Base-by-base conservation (phyloP, 352 stramenopile genomes). In the Globisporangium lucens region DNA sequence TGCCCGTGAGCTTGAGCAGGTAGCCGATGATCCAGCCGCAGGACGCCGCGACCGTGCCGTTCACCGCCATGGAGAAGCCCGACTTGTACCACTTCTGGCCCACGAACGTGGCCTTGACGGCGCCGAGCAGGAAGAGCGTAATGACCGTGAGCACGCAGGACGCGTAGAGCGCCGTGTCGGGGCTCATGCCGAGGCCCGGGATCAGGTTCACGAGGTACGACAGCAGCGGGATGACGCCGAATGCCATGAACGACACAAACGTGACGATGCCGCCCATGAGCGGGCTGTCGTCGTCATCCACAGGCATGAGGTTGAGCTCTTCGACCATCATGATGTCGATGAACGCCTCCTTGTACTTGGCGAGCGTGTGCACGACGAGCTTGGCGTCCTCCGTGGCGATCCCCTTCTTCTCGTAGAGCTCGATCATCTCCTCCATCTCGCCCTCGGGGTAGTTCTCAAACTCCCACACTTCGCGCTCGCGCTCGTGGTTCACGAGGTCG, bases 321-420 rank as follows among this genome's bases (percentile, higher is more conserved):
- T 98, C 92, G 24, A 95, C 78, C 94, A 98, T 98, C 96, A 99
- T 99, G 61, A 98, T 89, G 80, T 98, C 95, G 41, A 98, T 94
- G 78, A 99, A 99, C 35, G 98, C 97, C 60, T 98, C 89, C 68
- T 98, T 97, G 83, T 99, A 98, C 82, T 98, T 98, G 63, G 94
- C 80, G 77, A 99, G 90, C 36, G 93, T 98, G 63, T 90, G 78
- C 59, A 99, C 93, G 3, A 98, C 90, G 8, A 92, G 70, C 60
- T 80, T 82, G 6, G 96, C 95, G 83, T 98, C 95, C 6, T 97
- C 84, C 17, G 77, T 87, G 6, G 76, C 84, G 74, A 99, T 97
- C 24, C 96, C 95, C 67, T 92, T 87, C 66, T 89, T 83, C 71
- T 96, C 82, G 70, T 98, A 98, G 51, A 99, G 91, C 65, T 98